Conservation (phyloP, 257 asterid genomes). For the Penstemon davidsonii region DNA sequence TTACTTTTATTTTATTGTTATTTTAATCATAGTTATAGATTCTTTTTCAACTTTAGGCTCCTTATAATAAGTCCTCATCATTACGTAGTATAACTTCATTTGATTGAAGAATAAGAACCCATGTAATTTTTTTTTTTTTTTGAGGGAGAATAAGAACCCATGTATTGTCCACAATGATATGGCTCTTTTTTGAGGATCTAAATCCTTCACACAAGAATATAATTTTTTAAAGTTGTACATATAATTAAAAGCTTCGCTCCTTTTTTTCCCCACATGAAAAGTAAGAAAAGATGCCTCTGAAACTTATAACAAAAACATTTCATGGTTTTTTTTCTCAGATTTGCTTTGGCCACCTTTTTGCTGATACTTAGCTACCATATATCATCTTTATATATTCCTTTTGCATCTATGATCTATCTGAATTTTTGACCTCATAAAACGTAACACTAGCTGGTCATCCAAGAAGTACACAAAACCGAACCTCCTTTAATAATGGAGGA, state of each 20-base stretch:
- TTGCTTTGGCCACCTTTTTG: slow-evolving; percentile 27
- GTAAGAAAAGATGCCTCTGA: slow-evolving; percentile 33
- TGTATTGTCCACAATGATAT: slow-evolving; percentile 27
- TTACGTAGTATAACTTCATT: slow-evolving; percentile 26
- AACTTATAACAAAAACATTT: slow-evolving; percentile 37
- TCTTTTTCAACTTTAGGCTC: too few species aligned
- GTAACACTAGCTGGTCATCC: too few species aligned
- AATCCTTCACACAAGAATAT: slow-evolving; percentile 31
- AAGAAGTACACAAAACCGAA: too few species aligned
- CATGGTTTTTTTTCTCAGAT: not conserved
- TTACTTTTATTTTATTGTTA: too few species aligned
- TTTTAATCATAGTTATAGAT: too few species aligned
- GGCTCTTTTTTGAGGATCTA: slow-evolving; percentile 28
- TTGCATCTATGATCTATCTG: not conserved
- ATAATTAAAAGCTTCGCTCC: slow-evolving; percentile 35
- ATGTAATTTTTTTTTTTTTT: not conserved
- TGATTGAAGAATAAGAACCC: slow-evolving; percentile 48
- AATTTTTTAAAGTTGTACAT: slow-evolving; percentile 31
- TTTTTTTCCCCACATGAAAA: slow-evolving; percentile 37
- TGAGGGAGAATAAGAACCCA: slow-evolving; percentile 38
- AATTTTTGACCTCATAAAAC: too few species aligned
- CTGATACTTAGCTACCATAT: slow-evolving; percentile 12
- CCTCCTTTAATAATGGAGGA: too few species aligned
- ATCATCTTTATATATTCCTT: slow-evolving; percentile 28
- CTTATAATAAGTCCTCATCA: not conserved